Conservation (phyloP, 768 basidiomycete species). For the Boletus rufocinnamomeus region DNA sequence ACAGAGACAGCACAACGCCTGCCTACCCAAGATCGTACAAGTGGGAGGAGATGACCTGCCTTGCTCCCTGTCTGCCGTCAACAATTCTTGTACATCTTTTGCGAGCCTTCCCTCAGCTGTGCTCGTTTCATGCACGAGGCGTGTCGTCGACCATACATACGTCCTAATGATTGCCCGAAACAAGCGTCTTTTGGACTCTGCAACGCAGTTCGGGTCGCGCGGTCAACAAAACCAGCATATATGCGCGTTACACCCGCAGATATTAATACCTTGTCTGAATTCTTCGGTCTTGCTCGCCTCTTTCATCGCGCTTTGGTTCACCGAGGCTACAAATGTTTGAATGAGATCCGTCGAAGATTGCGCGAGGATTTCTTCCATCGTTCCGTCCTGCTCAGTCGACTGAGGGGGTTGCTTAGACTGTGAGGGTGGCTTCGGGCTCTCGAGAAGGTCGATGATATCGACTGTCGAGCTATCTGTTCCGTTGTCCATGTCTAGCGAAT, state of each 20-base stretch:
- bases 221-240: slow-evolving; percentile 22
- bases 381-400: background rate
- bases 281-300: slow-evolving; percentile 23
- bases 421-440: background rate
- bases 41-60: slow-evolving; percentile 35
- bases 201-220: background rate
- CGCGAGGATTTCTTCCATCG: slow-evolving; percentile 28
- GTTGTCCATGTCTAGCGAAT: slow-evolving; percentile 17
- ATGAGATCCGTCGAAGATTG: slow-evolving; percentile 21
- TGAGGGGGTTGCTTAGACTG: background rate
- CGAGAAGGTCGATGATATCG: slow-evolving; percentile 1
- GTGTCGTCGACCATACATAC: slow-evolving; percentile 33
- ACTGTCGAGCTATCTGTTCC: slow-evolving; percentile 4
- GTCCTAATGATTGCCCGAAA: slow-evolving; percentile 14
- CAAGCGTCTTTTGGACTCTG: slow-evolving; percentile 30
- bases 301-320: slow-evolving; percentile 14
- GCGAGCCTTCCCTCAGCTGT: slow-evolving; percentile 14
- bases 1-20: slow-evolving; percentile 3
- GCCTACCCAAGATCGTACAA: slow-evolving; percentile 28
- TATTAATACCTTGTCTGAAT: slow-evolving; percentile 32
- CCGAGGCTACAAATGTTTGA: slow-evolving; percentile 23
- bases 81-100: slow-evolving; percentile 19
- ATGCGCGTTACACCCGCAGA: slow-evolving; percentile 19
- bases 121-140: slow-evolving; percentile 22
- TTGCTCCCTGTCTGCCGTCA: slow-evolving; percentile 31